Evolutionary conservation across 2,329 filamentous ascomycete genomes (phyloP).

Genomic region (Stachybotrys chartarum): DNA sequence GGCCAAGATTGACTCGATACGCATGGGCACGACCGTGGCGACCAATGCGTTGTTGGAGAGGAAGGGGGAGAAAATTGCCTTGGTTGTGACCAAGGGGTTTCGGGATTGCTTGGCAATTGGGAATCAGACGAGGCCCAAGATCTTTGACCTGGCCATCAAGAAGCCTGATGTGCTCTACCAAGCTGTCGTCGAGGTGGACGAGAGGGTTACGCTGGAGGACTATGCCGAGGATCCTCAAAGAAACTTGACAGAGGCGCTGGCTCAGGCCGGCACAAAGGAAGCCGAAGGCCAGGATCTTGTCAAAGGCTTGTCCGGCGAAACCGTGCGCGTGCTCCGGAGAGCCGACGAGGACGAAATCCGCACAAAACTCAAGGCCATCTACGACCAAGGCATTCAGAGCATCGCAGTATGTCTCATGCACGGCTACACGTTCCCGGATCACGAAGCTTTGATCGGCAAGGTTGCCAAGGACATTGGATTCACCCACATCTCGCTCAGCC

Average conservation of each 20-base stretch:
- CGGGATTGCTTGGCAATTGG: constrained; percentile 83
- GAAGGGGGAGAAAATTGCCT: constrained; percentile 81
- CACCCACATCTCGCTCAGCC: constrained; percentile 60
- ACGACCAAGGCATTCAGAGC: constrained; percentile 63
- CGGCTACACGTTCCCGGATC: constrained; percentile 82
- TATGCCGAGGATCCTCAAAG: constrained; percentile 81
- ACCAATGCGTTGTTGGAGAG: constrained; percentile 87
- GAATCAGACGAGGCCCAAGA: constrained; percentile 81
- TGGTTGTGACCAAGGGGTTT: constrained; percentile 84
- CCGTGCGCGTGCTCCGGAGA: constrained; percentile 57
- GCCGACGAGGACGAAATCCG: constrained; percentile 48
- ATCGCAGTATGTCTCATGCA: constrained; percentile 91
- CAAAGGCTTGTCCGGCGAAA: constrained; percentile 60
- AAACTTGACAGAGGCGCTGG: constrained; percentile 45
- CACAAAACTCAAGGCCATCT: constrained; percentile 54
- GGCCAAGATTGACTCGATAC: constrained; percentile 76
- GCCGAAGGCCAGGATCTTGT: constrained; percentile 53
- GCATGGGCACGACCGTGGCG: constrained; percentile 93
- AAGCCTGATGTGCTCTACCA: constrained; percentile 86
- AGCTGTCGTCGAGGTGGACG: constrained; percentile 79
- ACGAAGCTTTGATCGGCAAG: constrained; percentile 71
- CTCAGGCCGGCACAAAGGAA: constrained; percentile 39
- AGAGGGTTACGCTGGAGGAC: constrained; percentile 85
- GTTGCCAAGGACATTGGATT: constrained; percentile 71
- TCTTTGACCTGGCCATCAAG: constrained; percentile 82